Percentiles rank a stretch among this genome's conserved stretches.
Conservation (phyloP, 148 eudicot genomes). For the Rheum nobile region DNA sequence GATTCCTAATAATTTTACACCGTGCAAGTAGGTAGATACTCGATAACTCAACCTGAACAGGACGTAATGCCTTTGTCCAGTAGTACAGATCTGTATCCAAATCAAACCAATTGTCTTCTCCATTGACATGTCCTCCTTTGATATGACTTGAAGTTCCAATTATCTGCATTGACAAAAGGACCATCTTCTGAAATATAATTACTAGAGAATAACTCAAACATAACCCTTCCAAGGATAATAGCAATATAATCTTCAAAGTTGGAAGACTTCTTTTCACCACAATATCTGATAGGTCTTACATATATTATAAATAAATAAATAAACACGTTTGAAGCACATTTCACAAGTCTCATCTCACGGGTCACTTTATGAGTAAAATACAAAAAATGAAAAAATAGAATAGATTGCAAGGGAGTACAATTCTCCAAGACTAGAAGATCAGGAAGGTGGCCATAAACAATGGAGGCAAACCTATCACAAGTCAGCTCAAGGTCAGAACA, state of each 20-base stretch:
- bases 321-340: neutral
- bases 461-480: too few species aligned
- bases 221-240: neutral
- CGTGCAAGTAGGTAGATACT: neutral
- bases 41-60: conserved; percentile 56
- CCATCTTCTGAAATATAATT: too few species aligned
- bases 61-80: conserved; percentile 81
- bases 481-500: neutral
- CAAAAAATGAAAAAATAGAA: neutral
- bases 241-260: neutral
- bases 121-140: conserved; percentile 18
- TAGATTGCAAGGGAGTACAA: neutral
- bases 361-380: neutral
- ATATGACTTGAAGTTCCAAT: conserved; percentile 48
- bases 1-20: neutral
- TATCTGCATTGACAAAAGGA: conserved; percentile 41
- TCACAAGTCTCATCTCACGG: neutral
- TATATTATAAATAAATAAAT: neutral
- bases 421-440: neutral
- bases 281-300: neutral
- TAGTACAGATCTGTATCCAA: conserved; percentile 62
- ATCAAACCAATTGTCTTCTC: conserved; percentile 63
- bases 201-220: too few species aligned
- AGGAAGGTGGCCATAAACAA: neutral
- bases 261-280: neutral